Evolutionary conservation across 495 filamentous ascomycete genomes (phyloP).

Genomic region (Neurospora discreta): DNA sequence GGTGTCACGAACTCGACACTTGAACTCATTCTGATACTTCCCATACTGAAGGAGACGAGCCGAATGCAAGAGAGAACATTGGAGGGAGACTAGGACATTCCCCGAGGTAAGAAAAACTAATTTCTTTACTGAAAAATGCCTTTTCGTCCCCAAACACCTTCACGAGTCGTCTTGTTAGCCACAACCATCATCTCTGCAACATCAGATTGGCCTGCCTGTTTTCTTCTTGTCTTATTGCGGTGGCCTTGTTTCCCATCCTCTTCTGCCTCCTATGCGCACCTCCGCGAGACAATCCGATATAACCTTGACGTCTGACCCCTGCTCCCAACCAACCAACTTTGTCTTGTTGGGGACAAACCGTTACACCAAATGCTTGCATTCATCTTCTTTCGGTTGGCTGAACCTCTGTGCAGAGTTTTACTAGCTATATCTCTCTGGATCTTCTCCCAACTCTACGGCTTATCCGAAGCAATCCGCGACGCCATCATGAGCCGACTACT

Average conservation of each 20-base stretch:
- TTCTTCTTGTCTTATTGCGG: neutral
- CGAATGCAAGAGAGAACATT: neutral
- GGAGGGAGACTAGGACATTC: neutral
- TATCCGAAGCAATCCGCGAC: neutral
- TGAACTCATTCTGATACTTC: neutral
- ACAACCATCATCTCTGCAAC: neutral
- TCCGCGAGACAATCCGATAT: neutral
- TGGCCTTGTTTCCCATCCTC: neutral
- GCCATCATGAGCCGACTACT: neutral
- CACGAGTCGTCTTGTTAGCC: neutral
- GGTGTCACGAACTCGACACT: neutral
- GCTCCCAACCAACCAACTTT: neutral
- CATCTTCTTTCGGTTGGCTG: neutral
- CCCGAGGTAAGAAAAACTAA: neutral
- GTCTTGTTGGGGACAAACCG: neutral
- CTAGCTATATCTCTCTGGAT: neutral
- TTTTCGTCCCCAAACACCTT: neutral
- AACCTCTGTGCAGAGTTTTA: neutral
- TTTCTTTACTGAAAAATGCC: neutral
- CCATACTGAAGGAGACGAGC: neutral
- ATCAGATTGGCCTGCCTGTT: neutral
- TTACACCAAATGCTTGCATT: neutral
- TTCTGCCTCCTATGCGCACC: neutral
- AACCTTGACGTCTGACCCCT: neutral
- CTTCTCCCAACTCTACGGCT: neutral